phyloP scores from a whole-genome alignment of 495 filamentous ascomycete species.

The Penicillium cinerascens region DNA sequence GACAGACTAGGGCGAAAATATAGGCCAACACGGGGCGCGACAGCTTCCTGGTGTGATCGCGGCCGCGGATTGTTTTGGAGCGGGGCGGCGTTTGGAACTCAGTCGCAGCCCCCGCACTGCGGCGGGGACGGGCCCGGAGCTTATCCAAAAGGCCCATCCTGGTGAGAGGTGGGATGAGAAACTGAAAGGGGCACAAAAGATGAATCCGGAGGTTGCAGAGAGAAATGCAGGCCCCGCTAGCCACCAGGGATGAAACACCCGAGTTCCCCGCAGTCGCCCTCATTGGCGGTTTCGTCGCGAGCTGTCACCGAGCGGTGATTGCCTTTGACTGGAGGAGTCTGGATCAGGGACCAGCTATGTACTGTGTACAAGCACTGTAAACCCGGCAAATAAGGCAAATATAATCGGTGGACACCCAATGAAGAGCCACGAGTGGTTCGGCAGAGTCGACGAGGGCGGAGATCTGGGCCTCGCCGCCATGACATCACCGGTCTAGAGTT shows the following conservation, averaged over 20 bases:
- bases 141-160: conserved; percentile 40
- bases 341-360: not conserved
- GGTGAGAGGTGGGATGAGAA: conserved; percentile 1
- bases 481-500: not conserved
- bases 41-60: conserved; percentile 51
- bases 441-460: too few relatives aligned
- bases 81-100: conserved; percentile 22
- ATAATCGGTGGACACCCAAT: too few relatives aligned
- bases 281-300: not conserved
- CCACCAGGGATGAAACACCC: conserved; percentile 1
- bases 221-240: not conserved
- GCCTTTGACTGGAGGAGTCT: not conserved
- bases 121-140: conserved; percentile 32
- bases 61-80: conserved; percentile 17
- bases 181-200: not conserved
- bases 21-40: conserved; percentile 60
- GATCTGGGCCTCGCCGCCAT: not conserved
- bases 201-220: not conserved
- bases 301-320: not conserved
- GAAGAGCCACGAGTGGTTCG: too few relatives aligned
- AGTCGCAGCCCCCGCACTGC: conserved; percentile 30
- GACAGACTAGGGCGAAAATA: conserved; percentile 81
- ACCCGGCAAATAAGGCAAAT: too few relatives aligned
- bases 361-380: too few relatives aligned
- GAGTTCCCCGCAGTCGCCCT: not conserved